Evolutionary conservation across 2,329 filamentous ascomycete species (phyloP), one percentile per base, ranked within the genome.

Genomic region (Hypocreales sp.): DNA sequence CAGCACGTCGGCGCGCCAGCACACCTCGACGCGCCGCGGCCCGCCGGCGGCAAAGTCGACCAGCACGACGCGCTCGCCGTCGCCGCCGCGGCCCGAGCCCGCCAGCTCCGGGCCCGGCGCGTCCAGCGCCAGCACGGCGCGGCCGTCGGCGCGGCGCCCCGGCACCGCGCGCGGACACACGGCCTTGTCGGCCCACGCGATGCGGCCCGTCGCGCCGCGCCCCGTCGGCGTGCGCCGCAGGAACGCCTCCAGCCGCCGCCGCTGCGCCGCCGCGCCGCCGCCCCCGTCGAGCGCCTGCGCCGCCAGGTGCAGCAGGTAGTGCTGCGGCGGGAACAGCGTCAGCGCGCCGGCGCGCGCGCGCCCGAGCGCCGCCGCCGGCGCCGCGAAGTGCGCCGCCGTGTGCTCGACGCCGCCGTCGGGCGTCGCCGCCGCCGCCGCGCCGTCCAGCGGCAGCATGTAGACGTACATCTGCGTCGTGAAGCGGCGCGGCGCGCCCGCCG

Each of bases 381-480:
- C 64, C 22, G 82, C 70, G 47, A 93, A 95, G 17, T 67, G 64
- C 0, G 87, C 83, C 5, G 82, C 75, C 1, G 81, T 87, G 34
- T 70, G 63, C 36, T 71, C 64, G 5, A 64, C 37, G 11, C 66
- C 67, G 15, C 79, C 79, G 41, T 87, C 82, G 3, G 84, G 77
- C 3, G 70, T 66, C 44, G 65, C 66, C 3, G 51, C 46, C 3
- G 52, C 44, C 34, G n/a, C 53, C 49, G 8, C 75, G 28, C 10
- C 35, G 37, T 27, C 41, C 2, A 49, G 53, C 0, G 84, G 84
- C 3, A 94, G 64, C 51, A 92, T 76, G 53, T 93, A 93, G 8
- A 95, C 51, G 53, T 95, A 98, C 87, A 95, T 95, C 47, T 94
- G 86, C 1, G 87, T 94, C 0, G 80, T 82, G 55, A 92, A 98